Evolutionary conservation across 495 filamentous ascomycete species (phyloP).

Genomic region (Xylaria bambusicola): DNA sequence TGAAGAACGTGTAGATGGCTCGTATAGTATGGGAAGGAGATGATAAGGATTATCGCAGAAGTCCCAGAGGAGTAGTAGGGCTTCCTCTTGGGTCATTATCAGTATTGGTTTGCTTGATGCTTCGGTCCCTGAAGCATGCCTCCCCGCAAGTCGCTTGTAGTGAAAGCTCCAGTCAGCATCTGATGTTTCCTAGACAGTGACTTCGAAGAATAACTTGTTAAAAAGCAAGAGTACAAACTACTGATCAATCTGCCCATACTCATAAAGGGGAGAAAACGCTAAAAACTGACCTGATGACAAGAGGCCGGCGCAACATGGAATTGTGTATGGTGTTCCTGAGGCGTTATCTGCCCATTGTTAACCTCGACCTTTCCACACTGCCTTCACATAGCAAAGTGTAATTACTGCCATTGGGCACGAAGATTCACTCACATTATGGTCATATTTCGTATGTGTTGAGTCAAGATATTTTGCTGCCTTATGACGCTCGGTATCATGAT

Average conservation of each 20-base stretch:
- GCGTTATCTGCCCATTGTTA: slow-evolving; percentile 1
- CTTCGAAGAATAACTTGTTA: no score
- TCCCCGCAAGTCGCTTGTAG: neutral
- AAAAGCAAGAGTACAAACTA: no score
- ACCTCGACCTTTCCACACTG: neutral
- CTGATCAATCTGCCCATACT: neutral
- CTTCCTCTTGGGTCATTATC: slow-evolving; percentile 34
- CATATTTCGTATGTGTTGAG: slow-evolving; percentile 12
- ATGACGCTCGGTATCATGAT: slow-evolving; percentile 13
- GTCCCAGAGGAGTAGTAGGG: slow-evolving; percentile 43
- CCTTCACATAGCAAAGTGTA: no score
- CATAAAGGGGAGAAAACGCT: neutral
- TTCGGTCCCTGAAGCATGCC: neutral
- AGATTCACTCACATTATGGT: slow-evolving; percentile 5
- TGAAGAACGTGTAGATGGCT: slow-evolving; percentile 37
- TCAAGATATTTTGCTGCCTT: slow-evolving; percentile 14
- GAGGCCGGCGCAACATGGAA: slow-evolving; percentile 8
- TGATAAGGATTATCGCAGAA: slow-evolving; percentile 42
- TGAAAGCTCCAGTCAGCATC: neutral
- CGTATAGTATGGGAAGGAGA: slow-evolving; percentile 45
- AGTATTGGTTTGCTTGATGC: neutral
- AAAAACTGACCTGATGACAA: slow-evolving; percentile 3
- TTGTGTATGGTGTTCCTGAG: neutral
- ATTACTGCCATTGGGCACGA: neutral
- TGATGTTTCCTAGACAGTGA: neutral